Base-by-base conservation (phyloP, 208 protist genomes). In the Crithidia expoeki region DNA sequence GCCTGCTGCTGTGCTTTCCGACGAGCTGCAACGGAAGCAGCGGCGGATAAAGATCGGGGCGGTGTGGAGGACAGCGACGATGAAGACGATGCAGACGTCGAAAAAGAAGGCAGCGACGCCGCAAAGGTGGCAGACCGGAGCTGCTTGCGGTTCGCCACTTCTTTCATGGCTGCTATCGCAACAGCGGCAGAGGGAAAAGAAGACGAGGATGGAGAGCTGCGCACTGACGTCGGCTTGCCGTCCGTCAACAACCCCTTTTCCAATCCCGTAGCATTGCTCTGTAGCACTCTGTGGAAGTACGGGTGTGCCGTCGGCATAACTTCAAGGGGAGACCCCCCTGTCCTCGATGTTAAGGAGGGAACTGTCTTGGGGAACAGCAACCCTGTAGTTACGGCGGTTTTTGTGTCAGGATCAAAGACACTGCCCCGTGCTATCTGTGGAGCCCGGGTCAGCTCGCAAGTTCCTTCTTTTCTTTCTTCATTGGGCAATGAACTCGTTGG, bases 231-330 rank as follows among this genome's bases (percentile, higher is more conserved):
- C 4, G n/a, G 27, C 2, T 16, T n/a, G 4, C 30, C 23, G 5
- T n/a, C 59, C 5, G 23, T 19, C 21, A 55, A 1, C 14, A 36
- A 16, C 23, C 27, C 2, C 42, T 12, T 51, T 30, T 42, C 19
- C 0, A 57, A 9, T 9, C 49, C 61, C 0, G 33, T 47, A 4
- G 61, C 32, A 47, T 57, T 67, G 33, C 47, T 9, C 33, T 7
- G 16, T 19, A 70, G 16, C 10, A 46, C 59, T 11, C 6, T 4
- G 50, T 71, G 71, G 38, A 62, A 71, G 46, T 76, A 76, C 33
- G 72, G 72, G 53, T 76, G 63, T 9, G 62, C 25, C 4, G 72
- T 71, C 5, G 72, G 72, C 63, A 71, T 38, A 25, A 68, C 46
- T 14, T 33, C 52, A 1, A 25, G 33, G n/a, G 61, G 23, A 6